Conservation (phyloP, 768 basidiomycete genomes). For the Candolleomyces eurysporus region DNA sequence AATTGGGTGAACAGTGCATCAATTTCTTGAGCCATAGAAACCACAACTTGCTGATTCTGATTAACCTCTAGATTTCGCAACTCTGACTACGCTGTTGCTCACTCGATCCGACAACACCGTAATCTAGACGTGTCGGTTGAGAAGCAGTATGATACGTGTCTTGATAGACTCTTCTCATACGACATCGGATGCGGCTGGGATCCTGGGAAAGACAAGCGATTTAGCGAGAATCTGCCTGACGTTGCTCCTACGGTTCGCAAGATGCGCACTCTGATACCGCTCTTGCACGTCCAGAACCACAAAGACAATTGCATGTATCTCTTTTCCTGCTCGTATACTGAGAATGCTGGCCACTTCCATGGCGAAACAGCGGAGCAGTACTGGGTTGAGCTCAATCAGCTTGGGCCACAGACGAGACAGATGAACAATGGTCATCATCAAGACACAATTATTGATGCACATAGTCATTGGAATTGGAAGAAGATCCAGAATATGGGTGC, state of each 20-base stretch:
- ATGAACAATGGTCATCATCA: constrained; percentile 30
- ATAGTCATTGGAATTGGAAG: neutral
- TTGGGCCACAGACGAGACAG: constrained; percentile 19
- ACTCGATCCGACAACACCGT: too few relatives aligned
- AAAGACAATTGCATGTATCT: constrained; percentile 23
- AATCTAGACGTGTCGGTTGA: too few relatives aligned
- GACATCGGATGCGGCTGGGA: too few relatives aligned
- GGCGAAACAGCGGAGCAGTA: constrained; percentile 28
- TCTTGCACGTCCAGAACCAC: constrained; percentile 28
- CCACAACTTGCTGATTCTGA: constrained; percentile 16
- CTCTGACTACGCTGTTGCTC: too few relatives aligned
- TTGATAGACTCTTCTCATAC: too few relatives aligned
- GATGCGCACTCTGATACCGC: too few relatives aligned
- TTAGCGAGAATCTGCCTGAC: constrained; percentile 16
- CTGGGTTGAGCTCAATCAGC: constrained; percentile 23
- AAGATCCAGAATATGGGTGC: neutral
- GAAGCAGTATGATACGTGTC: too few relatives aligned
- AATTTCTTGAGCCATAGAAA: neutral
- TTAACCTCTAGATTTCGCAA: too few relatives aligned
- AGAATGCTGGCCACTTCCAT: constrained; percentile 20
- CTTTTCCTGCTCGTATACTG: constrained; percentile 18
- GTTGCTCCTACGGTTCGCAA: constrained; percentile 20
- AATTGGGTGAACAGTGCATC: constrained; percentile 24
- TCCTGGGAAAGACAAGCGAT: too few relatives aligned
- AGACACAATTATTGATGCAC: constrained; percentile 16